Conservation (phyloP, 305 asterid species). For the Euphrasia arctica region DNA sequence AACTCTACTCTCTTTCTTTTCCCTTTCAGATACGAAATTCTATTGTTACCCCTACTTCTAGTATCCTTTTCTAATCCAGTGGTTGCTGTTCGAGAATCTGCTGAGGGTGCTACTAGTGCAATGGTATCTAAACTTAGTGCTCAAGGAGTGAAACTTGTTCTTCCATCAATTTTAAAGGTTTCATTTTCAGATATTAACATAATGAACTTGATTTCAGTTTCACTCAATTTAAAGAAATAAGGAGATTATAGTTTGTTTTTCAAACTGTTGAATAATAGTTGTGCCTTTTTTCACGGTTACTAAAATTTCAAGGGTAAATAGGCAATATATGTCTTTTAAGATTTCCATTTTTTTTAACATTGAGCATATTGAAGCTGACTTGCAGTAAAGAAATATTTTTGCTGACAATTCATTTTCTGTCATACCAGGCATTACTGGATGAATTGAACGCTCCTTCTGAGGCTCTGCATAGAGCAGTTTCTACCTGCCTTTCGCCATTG, state of each 20-base stretch:
- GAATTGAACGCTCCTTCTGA: no score
- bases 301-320: no score
- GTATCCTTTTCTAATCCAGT: slow-evolving; percentile 98
- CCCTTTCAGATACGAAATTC: slow-evolving; percentile 80
- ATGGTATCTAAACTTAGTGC: slow-evolving; percentile 99
- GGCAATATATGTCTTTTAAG: no score
- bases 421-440: no score
- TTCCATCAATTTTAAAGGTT: slow-evolving; percentile 97
- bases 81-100: slow-evolving; percentile 97
- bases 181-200: slow-evolving; percentile 16
- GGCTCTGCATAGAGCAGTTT: no score
- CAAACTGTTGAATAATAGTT: no score
- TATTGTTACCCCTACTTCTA: slow-evolving; percentile 85
- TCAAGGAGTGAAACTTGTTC: slow-evolving; percentile 98
- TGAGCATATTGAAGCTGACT: no score
- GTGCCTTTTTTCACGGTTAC: no score
- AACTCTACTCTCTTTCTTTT: slow-evolving; percentile 15
- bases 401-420: no score
- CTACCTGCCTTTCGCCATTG: no score
- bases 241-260: slow-evolving; percentile 2
- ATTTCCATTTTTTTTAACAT: no score
- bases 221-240: neutral
- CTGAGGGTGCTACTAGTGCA: slow-evolving; percentile 99
- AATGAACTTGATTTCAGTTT: slow-evolving; percentile 22
- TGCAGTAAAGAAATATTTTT: no score